These are phyloP conservation scores for Thalassiosira ordinaria DNA, from an alignment of 352 stramenopile genomes.

Conservation along the genomic window DNA sequence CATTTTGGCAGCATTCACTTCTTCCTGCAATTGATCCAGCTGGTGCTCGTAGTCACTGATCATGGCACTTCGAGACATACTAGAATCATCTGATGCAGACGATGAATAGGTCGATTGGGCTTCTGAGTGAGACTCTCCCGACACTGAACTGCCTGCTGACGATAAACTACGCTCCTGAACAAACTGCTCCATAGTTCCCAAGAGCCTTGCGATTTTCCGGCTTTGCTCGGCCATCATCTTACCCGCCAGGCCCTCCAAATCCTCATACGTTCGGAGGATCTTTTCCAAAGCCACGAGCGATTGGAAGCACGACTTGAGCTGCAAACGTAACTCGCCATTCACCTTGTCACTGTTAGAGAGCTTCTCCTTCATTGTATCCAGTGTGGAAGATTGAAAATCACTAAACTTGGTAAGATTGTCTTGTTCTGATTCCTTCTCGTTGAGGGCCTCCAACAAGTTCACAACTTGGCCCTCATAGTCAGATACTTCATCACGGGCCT, in stretches of 20 bases:
- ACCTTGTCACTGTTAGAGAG: conserved; percentile 32
- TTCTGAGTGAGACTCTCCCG: neutral
- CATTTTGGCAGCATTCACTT: conserved; percentile 22
- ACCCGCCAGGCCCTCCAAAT: conserved; percentile 41
- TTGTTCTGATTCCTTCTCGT: conserved; percentile 34
- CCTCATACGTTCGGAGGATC: conserved; percentile 55
- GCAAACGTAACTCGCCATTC: conserved; percentile 36
- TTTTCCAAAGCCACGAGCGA: conserved; percentile 52
- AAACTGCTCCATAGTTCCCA: conserved; percentile 35
- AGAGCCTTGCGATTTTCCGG: conserved; percentile 40
- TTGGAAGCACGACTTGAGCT: conserved; percentile 48
- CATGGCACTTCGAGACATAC: too few relatives aligned
- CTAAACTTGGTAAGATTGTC: conserved; percentile 34
- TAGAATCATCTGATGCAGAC: neutral
- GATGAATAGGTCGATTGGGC: neutral
- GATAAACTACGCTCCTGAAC: conserved; percentile 19
- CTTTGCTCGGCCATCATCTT: conserved; percentile 45
- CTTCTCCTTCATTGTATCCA: conserved; percentile 42
- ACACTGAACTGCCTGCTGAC: conserved; percentile 11
- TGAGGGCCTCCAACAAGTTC: conserved; percentile 23
- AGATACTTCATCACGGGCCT: conserved; percentile 18
- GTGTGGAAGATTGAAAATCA: conserved; percentile 47
- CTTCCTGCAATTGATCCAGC: conserved; percentile 10
- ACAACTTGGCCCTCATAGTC: conserved; percentile 11
- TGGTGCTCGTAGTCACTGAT: neutral